Evolutionary conservation across 768 basidiomycete species (phyloP).

Genomic region (Lyophyllum shimeji): DNA sequence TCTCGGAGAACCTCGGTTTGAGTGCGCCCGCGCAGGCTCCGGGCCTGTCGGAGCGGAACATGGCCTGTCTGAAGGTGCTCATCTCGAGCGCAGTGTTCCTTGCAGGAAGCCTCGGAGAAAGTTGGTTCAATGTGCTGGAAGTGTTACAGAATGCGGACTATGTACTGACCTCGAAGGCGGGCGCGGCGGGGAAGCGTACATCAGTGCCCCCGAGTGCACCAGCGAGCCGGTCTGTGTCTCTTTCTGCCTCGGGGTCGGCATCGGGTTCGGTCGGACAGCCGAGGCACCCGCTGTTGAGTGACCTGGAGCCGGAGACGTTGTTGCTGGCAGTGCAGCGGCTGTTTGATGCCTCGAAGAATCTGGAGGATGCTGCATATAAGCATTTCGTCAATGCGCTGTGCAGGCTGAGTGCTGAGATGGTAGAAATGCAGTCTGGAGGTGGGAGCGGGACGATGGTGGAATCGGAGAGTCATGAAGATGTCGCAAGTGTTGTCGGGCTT

Average conservation of each 20-base stretch:
- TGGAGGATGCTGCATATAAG: constrained; percentile 82
- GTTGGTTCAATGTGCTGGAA: constrained; percentile 92
- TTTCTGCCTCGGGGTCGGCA: constrained; percentile 16
- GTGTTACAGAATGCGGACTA: constrained; percentile 94
- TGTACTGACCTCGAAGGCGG: constrained; percentile 68
- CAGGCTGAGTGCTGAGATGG: constrained; percentile 88
- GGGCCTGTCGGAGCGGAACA: constrained; percentile 83
- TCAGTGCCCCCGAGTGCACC: constrained; percentile 22
- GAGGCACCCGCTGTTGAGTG: constrained; percentile 64
- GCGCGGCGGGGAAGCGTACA: constrained; percentile 30
- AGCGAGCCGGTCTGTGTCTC: constrained; percentile 39
- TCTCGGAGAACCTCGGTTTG: constrained; percentile 72
- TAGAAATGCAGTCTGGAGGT: constrained; percentile 72
- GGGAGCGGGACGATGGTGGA: constrained; percentile 28
- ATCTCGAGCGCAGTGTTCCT: constrained; percentile 77
- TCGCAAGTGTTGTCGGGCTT: constrained; percentile 31
- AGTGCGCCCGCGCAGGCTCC: constrained; percentile 57
- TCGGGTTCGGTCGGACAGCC: constrained; percentile 14
- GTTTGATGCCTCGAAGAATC: constrained; percentile 81
- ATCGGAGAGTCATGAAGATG: constrained; percentile 41
- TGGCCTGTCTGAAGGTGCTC: constrained; percentile 86
- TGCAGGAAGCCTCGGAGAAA: constrained; percentile 82
- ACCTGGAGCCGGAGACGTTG: constrained; percentile 75
- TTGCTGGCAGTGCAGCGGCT: constrained; percentile 74
- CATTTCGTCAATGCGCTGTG: constrained; percentile 79